Evolutionary conservation across 75 land plant genomes (phyloP).

Genomic region (Pinus tabuliformis): DNA sequence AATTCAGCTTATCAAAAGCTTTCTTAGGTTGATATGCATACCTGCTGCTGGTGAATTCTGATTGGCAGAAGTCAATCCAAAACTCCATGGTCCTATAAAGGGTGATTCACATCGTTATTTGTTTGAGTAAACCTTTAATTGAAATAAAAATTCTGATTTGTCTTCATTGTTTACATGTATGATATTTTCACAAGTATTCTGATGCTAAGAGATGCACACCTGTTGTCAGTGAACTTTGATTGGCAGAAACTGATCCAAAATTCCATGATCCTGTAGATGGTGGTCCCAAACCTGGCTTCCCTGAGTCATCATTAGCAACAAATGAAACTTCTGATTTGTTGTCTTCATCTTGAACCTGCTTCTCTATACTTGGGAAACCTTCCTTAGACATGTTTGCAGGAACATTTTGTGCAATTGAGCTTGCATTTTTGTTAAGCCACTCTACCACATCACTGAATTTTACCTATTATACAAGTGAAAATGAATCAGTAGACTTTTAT

Average conservation of each 20-base stretch:
- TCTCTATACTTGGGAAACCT: slow-evolving; percentile 7
- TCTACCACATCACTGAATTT: slow-evolving; percentile 71
- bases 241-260: slow-evolving; percentile 13
- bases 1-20: background rate
- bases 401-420: slow-evolving; percentile 19
- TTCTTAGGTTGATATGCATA: background rate
- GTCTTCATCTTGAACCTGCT: slow-evolving; percentile 6
- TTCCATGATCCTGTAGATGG: slow-evolving; percentile 27
- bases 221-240: slow-evolving; percentile 10
- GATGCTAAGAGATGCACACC: background rate
- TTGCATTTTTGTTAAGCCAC: slow-evolving; percentile 62
- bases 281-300: background rate
- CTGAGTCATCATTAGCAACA: slow-evolving; percentile 8
- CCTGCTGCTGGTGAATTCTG: slow-evolving; percentile 8
- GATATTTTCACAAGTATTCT: background rate
- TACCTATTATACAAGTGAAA: slow-evolving; percentile 28
- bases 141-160: slow-evolving; percentile 9
- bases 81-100: slow-evolving; percentile 28
- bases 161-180: background rate
- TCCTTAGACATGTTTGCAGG: slow-evolving; percentile 12
- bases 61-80: slow-evolving; percentile 16
- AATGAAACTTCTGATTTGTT: slow-evolving; percentile 14
- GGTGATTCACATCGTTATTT: background rate
- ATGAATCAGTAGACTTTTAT: background rate
- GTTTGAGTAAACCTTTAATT: background rate